These are phyloP conservation scores for Phytophthora podocarpi DNA, from an alignment of 352 stramenopile genomes.

Conservation along the genomic window DNA sequence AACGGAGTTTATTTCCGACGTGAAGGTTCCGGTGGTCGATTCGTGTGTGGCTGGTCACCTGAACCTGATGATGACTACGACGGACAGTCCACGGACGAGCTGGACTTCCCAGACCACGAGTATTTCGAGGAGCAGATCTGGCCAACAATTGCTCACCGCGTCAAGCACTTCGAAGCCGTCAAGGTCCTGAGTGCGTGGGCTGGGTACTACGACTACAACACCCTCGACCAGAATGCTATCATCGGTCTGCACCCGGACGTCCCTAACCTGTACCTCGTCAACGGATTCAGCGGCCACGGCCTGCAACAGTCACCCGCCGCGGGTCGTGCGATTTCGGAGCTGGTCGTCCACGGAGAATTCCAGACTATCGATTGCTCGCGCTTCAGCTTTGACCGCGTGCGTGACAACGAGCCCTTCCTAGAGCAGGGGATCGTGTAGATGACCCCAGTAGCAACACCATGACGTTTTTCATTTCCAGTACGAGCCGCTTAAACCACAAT, in stretches of 20 bases:
- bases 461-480: conserved; percentile 10
- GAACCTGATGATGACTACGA: conserved; percentile 63
- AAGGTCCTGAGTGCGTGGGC: conserved; percentile 82
- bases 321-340: conserved; percentile 74
- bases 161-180: conserved; percentile 80
- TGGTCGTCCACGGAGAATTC: conserved; percentile 73
- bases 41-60: conserved; percentile 75
- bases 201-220: conserved; percentile 90
- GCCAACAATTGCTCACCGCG: conserved; percentile 78
- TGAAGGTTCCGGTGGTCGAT: conserved; percentile 71
- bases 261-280: conserved; percentile 83
- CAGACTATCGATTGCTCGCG: conserved; percentile 75
- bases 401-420: conserved; percentile 70
- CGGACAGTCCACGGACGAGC: conserved; percentile 63
- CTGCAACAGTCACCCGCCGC: conserved; percentile 82
- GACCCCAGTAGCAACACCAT: background rate
- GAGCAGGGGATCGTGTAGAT: conserved; percentile 79
- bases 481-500: conserved; percentile 9
- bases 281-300: conserved; percentile 85
- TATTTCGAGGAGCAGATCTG: conserved; percentile 83
- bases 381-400: conserved; percentile 76
- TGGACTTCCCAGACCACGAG: conserved; percentile 68
- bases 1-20: conserved; percentile 84
- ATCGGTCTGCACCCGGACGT: conserved; percentile 80
- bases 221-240: conserved; percentile 88